phyloP scores from a whole-genome alignment of 352 stramenopile genomes.

The Globisporangium perplexum region DNA sequence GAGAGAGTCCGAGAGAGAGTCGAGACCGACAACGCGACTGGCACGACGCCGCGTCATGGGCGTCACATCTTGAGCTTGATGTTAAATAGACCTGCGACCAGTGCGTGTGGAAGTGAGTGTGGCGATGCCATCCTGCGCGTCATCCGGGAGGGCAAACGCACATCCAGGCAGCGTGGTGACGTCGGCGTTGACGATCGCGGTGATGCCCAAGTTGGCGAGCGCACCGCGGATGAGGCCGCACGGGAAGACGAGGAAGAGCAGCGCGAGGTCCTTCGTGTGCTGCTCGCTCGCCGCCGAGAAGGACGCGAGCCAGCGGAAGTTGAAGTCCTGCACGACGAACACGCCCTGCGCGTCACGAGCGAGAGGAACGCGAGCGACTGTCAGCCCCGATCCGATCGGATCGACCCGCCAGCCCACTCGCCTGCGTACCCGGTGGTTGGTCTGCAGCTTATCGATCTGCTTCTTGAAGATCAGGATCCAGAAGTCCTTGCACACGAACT shows the following conservation, averaged over 20 bases:
- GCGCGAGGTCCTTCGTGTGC: constrained; percentile 87
- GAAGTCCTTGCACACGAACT: constrained; percentile 98
- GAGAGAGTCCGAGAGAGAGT: too few species aligned
- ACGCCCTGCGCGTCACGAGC: constrained; percentile 38
- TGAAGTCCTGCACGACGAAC: constrained; percentile 96
- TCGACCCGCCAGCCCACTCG: background rate
- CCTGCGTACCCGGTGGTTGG: constrained; percentile 90
- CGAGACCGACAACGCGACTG: too few species aligned
- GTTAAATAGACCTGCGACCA: constrained; percentile 89
- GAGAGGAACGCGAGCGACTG: background rate
- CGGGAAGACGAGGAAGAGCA: constrained; percentile 94
- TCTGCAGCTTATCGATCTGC: constrained; percentile 98
- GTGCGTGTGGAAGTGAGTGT: too few species aligned
- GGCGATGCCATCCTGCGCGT: too few species aligned
- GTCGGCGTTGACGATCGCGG: constrained; percentile 94
- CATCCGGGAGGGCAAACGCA: constrained; percentile 27
- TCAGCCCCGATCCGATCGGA: too few species aligned
- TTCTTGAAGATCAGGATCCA: constrained; percentile 98
- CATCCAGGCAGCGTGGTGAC: constrained; percentile 89
- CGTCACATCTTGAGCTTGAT: constrained; percentile 86
- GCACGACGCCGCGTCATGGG: too few species aligned
- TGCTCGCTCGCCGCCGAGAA: constrained; percentile 77
- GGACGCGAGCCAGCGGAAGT: constrained; percentile 88
- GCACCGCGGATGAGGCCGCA: constrained; percentile 94
- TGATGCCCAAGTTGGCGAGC: constrained; percentile 93